phyloP scores from a whole-genome alignment of 495 filamentous ascomycete genomes.

The Hypomontagnella submonticulosa region DNA sequence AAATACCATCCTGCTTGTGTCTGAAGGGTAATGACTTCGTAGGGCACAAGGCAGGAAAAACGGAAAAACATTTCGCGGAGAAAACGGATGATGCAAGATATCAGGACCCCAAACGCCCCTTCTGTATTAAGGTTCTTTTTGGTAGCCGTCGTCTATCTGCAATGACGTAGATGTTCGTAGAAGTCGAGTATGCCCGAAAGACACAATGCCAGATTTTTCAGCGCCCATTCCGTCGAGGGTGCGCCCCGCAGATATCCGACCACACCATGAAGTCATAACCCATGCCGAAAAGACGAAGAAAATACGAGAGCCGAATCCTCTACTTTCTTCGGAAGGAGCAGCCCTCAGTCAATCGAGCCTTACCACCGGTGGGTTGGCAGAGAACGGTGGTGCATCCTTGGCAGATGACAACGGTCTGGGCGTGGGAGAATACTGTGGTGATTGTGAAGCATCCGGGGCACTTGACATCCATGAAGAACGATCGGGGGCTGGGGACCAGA shows the following conservation, averaged over 20 bases:
- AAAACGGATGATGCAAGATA: slow-evolving; percentile 78
- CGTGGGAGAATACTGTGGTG: slow-evolving; percentile 99
- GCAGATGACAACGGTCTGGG: slow-evolving; percentile 99
- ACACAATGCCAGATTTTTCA: slow-evolving; percentile 54
- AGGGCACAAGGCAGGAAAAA: slow-evolving; percentile 53
- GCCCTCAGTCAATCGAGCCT: slow-evolving; percentile 96
- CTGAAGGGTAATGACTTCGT: slow-evolving; percentile 50
- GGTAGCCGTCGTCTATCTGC: slow-evolving; percentile 83
- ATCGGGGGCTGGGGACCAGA: slow-evolving; percentile 93
- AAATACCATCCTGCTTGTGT: slow-evolving; percentile 51
- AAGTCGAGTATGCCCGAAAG: slow-evolving; percentile 45
- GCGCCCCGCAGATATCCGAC: slow-evolving; percentile 64
- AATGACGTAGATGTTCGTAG: slow-evolving; percentile 55
- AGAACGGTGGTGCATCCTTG: slow-evolving; percentile 96
- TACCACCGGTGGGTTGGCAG: slow-evolving; percentile 98
- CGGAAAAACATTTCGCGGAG: slow-evolving; percentile 52
- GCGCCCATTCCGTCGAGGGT: slow-evolving; percentile 60
- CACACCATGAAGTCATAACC: slow-evolving; percentile 58
- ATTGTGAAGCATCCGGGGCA: slow-evolving; percentile 99
- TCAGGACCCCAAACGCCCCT: slow-evolving; percentile 81
- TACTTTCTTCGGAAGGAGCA: slow-evolving; percentile 99
- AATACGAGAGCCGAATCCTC: slow-evolving; percentile 58
- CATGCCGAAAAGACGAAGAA: slow-evolving; percentile 59
- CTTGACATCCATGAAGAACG: slow-evolving; percentile 99
- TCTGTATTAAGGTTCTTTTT: slow-evolving; percentile 62